Evolutionary conservation across 2,329 filamentous ascomycete genomes (phyloP).

Genomic region (Didymella sp.): DNA sequence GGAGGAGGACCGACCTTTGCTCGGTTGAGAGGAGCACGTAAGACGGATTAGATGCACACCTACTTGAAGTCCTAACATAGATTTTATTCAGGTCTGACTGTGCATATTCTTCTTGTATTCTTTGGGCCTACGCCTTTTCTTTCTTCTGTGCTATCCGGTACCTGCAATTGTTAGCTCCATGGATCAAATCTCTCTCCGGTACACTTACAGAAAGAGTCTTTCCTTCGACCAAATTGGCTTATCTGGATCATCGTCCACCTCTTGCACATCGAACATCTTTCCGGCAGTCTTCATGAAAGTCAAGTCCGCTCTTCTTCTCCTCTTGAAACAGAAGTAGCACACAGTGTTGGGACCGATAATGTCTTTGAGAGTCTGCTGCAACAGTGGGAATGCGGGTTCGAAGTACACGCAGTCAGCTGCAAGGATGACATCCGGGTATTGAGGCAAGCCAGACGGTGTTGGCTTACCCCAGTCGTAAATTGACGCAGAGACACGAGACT

Average conservation of each 20-base stretch:
- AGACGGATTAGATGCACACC: too few species aligned
- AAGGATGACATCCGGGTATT: constrained; percentile 80
- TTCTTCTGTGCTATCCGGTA: constrained; percentile 35
- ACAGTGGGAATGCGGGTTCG: constrained; percentile 89
- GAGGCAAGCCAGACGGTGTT: constrained; percentile 51
- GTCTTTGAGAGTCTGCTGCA: constrained; percentile 78
- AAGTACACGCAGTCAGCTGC: constrained; percentile 98
- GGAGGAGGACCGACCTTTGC: too few species aligned
- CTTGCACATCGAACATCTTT: constrained; percentile 57
- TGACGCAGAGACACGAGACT: constrained; percentile 67
- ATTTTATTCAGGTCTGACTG: too few species aligned
- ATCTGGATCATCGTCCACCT: constrained; percentile 59
- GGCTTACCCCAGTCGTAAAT: constrained; percentile 78
- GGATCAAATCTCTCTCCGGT: too few species aligned
- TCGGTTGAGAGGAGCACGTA: too few species aligned
- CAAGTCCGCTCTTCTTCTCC: constrained; percentile 74
- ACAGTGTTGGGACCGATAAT: constrained; percentile 70
- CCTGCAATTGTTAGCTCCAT: constrained; percentile 15
- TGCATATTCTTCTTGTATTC: not conserved
- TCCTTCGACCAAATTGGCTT: constrained; percentile 55
- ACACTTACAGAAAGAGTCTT: constrained; percentile 58
- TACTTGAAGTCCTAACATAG: too few species aligned
- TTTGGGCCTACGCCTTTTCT: not conserved
- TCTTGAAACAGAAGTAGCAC: constrained; percentile 95
- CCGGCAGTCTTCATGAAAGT: constrained; percentile 60